Percentiles rank a stretch among this genome's conserved stretches.
phyloP scores from a whole-genome alignment of 164 flowering plant species.

The Aristolochia fimbriata region DNA sequence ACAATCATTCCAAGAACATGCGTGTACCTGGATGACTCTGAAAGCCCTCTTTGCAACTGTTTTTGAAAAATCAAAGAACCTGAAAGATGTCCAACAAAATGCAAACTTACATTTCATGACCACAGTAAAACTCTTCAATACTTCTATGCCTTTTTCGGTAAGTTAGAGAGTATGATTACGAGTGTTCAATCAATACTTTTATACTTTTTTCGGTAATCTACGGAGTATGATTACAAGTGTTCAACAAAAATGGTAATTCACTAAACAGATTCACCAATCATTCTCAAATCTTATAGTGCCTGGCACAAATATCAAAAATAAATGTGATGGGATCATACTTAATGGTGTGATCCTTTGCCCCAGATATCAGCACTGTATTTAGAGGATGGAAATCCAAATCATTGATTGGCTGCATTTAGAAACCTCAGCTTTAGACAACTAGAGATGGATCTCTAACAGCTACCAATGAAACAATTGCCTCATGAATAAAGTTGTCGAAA shows the following conservation, averaged over 20 bases:
- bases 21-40: slow-evolving; percentile 65
- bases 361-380: slow-evolving; percentile 56
- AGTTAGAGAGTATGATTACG: neutral
- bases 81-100: slow-evolving; percentile 17
- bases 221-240: neutral
- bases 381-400: slow-evolving; percentile 92
- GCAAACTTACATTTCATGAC: neutral
- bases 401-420: slow-evolving; percentile 66
- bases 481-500: no score
- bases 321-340: slow-evolving; percentile 32
- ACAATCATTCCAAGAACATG: neutral
- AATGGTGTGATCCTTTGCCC: slow-evolving; percentile 79
- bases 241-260: neutral
- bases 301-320: neutral
- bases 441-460: no score
- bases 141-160: neutral
- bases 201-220: neutral
- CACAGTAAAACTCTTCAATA: neutral
- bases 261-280: no score
- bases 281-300: no score
- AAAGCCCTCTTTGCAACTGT: slow-evolving; percentile 71
- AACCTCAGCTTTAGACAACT: neutral
- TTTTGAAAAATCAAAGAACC: slow-evolving; percentile 87
- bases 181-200: neutral
- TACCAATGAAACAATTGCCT: neutral